Evolutionary conservation across 2,329 filamentous ascomycete species (phyloP).

Genomic region (Diplocarpon rosae): DNA sequence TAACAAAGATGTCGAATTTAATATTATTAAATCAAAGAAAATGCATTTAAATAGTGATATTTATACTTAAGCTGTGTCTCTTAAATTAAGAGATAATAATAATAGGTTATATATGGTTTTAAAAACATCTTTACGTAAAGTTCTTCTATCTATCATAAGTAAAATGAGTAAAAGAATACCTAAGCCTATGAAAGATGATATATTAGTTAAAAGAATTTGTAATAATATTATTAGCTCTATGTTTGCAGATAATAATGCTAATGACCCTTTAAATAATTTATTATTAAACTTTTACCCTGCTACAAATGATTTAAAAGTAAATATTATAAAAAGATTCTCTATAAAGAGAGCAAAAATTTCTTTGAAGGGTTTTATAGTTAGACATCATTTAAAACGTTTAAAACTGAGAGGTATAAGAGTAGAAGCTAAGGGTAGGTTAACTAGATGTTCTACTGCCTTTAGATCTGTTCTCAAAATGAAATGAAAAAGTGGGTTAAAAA

Average conservation of each 20-base stretch:
- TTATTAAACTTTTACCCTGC: slow-evolving; percentile 18
- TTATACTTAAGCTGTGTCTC: slow-evolving; percentile 21
- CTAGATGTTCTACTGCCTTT: slow-evolving; percentile 25
- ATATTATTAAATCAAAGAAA: slow-evolving; percentile 26
- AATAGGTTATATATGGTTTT: slow-evolving; percentile 24
- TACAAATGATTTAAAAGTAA: slow-evolving; percentile 4
- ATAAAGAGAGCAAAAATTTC: slow-evolving; percentile 1
- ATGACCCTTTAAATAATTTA: slow-evolving; percentile 22
- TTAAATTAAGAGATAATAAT: slow-evolving; percentile 26
- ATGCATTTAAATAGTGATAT: slow-evolving; percentile 26
- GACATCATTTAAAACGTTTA: slow-evolving; percentile 28
- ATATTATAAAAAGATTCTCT: slow-evolving; percentile 13
- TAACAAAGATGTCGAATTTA: slow-evolving; percentile 26
- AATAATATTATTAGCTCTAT: slow-evolving; percentile 21
- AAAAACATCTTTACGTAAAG: slow-evolving; percentile 24
- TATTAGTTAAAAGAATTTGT: slow-evolving; percentile 17
- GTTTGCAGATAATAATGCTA: slow-evolving; percentile 15
- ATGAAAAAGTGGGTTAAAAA: too few species aligned
- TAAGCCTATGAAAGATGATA: slow-evolving; percentile 18
- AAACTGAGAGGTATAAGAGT: slow-evolving; percentile 26
- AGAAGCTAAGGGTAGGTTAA: slow-evolving; percentile 29
- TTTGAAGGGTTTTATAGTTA: slow-evolving; percentile 22
- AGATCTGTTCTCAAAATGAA: slow-evolving; percentile 26
- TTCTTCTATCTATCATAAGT: slow-evolving; percentile 23
- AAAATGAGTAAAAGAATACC: slow-evolving; percentile 23